Evolutionary conservation across 306 rosid genomes (phyloP).

Genomic region (Abrus precatorius): DNA sequence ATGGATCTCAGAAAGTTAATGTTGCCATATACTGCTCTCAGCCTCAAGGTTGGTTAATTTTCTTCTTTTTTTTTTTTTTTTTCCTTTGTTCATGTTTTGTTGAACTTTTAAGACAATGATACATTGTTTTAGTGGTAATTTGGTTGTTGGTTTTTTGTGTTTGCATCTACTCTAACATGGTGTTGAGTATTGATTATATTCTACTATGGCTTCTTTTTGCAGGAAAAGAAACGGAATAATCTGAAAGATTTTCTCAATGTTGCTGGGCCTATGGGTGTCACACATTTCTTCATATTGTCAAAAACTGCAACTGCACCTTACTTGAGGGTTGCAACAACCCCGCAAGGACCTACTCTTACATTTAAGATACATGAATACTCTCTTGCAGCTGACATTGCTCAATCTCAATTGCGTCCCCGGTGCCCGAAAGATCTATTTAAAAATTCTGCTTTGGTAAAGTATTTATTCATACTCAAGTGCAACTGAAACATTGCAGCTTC

Average conservation of each 20-base stretch:
- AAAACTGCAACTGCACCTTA: slow-evolving; percentile 80
- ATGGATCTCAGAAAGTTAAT: slow-evolving; percentile 90
- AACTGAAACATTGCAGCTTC: not conserved
- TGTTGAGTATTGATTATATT: slow-evolving; percentile 25
- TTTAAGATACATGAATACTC: slow-evolving; percentile 85
- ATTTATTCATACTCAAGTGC: not conserved
- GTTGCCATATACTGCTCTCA: slow-evolving; percentile 91
- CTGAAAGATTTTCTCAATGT: slow-evolving; percentile 87
- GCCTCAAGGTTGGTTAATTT: slow-evolving; percentile 75
- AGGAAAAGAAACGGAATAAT: slow-evolving; percentile 94
- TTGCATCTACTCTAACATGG: slow-evolving; percentile 2
- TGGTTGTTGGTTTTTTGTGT: not conserved
- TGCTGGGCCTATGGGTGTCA: slow-evolving; percentile 97
- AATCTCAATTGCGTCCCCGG: slow-evolving; percentile 84
- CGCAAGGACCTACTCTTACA: slow-evolving; percentile 95
- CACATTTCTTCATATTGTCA: slow-evolving; percentile 93
- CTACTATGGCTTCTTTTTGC: slow-evolving; percentile 42
- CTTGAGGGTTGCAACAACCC: slow-evolving; percentile 90
- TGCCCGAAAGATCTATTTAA: slow-evolving; percentile 92
- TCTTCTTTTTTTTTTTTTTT: not conserved
- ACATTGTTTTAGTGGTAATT: slow-evolving; percentile 1
- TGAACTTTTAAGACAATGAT: not conserved
- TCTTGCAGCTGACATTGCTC: slow-evolving; percentile 78
- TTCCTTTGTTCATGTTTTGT: not conserved
- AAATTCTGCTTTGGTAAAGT: slow-evolving; percentile 88